Evolutionary conservation across 2,329 filamentous ascomycete species (phyloP), one percentile per base, ranked within the genome.

Genomic region (Arthrobotrys conoides): DNA sequence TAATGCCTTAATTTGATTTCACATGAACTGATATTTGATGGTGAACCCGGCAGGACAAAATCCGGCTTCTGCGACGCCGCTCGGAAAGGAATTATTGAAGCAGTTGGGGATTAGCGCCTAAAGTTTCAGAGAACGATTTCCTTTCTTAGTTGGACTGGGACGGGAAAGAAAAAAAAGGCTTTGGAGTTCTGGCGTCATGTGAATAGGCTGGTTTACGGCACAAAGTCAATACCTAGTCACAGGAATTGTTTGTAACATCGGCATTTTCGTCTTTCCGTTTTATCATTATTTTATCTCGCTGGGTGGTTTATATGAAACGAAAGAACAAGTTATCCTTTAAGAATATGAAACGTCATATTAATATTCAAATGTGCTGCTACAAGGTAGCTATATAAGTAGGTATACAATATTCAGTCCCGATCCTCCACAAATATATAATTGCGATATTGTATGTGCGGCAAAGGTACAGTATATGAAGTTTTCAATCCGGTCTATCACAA

Each of bases 21-120:
- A 59, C 53, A 53, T 36, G 14, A 48, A n/a, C 48, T 68, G 18
- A 57, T 57, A 8, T 18, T 20, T 8, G 5, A 20, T 3, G 20
- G 1, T 18, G 27, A 30, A 3, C 24, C 18, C n/a, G 5, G 14
- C 27, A 77, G 67, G 67, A 24, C 76, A 72, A 72, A 73, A 79
- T 18, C 70, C 76, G 18, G 76, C 69, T 3, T 72, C 70, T 8
- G 68, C 66, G 4, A 46, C 59, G 14, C 66, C 63, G 4, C 14
- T 79, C 51, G 76, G 22, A 8, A 65, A 70, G 61, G 76, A 79
- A 65, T 22, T 79, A 18, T 59, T 72, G 63, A 79, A 70, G 46
- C 76, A 79, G 27, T 46, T 79, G 16, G 76, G 76, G 5, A 66
- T 76, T 24, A 66, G 22, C 38, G 48, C 66, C 63, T 76, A 70